Conservation (phyloP, 805 yeast species). For the Cyberlindnera suaveolens region DNA sequence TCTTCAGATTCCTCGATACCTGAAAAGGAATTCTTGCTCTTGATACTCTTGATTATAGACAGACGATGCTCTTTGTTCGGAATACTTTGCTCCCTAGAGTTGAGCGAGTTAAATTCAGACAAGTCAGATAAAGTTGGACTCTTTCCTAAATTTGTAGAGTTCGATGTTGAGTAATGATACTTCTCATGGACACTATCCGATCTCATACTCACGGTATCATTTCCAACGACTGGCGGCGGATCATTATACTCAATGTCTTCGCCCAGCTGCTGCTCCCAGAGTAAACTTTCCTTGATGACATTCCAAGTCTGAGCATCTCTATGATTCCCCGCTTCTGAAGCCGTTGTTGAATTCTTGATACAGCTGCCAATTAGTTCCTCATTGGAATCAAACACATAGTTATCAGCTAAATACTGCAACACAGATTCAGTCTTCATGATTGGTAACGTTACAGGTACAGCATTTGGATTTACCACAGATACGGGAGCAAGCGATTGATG, state of each 20-base stretch:
- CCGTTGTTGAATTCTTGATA: slow-evolving; percentile 50
- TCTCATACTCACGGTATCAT: slow-evolving; percentile 12
- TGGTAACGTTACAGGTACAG: slow-evolving; percentile 21
- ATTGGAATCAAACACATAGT: slow-evolving; percentile 39
- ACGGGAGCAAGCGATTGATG: slow-evolving; percentile 5
- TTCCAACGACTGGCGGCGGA: neutral
- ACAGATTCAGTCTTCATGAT: slow-evolving; percentile 22
- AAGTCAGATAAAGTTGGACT: slow-evolving; percentile 23
- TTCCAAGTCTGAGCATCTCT: slow-evolving; percentile 63
- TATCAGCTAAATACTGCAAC: slow-evolving; percentile 42
- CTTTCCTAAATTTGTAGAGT: slow-evolving; percentile 23
- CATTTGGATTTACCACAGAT: slow-evolving; percentile 17
- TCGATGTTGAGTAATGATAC: slow-evolving; percentile 24
- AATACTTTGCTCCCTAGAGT: slow-evolving; percentile 6
- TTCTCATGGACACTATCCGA: slow-evolving; percentile 11
- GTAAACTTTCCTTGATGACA: slow-evolving; percentile 44
- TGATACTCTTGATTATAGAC: slow-evolving; percentile 4
- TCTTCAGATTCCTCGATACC: slow-evolving; percentile 14
- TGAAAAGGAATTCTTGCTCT: slow-evolving; percentile 4
- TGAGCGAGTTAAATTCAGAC: slow-evolving; percentile 20
- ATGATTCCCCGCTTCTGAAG: slow-evolving; percentile 41
- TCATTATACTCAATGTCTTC: slow-evolving; percentile 1
- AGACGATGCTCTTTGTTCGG: neutral
- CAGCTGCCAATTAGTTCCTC: slow-evolving; percentile 45
- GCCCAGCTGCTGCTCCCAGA: slow-evolving; percentile 24